These are phyloP conservation scores for Zygoascus biomembranicola DNA, from an alignment of 805 yeast genomes.

Conservation along the genomic window DNA sequence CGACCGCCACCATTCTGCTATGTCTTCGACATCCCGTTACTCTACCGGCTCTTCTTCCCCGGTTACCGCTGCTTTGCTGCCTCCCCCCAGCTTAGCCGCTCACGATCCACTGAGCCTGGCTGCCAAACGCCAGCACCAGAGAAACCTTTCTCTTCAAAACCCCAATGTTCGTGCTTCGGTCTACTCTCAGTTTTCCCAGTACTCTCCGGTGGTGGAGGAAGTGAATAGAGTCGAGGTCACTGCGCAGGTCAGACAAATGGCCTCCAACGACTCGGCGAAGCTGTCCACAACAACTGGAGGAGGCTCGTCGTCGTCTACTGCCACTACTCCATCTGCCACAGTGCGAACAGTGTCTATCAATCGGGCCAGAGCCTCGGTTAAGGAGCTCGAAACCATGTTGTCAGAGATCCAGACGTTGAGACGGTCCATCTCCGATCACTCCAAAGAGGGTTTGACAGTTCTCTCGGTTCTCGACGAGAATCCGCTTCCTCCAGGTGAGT, in stretches of 20 bases:
- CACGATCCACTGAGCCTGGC: constrained; percentile 6
- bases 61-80: not conserved
- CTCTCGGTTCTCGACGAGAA: not conserved
- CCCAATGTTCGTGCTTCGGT: constrained; percentile 9
- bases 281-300: not conserved
- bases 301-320: not conserved
- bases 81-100: not conserved
- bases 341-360: constrained; percentile 8
- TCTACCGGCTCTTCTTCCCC: not conserved
- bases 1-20: not conserved
- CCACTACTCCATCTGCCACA: constrained; percentile 2
- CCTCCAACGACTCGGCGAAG: not conserved
- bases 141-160: not conserved
- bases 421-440: constrained; percentile 7
- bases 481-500: not conserved
- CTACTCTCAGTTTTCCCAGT: constrained; percentile 16
- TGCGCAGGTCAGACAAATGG: not conserved
- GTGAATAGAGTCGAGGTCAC: constrained; percentile 13
- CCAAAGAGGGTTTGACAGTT: not conserved
- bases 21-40: not conserved
- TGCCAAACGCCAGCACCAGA: constrained; percentile 2
- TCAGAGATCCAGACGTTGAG: constrained; percentile 12
- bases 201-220: constrained; percentile 18
- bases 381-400: constrained; percentile 13
- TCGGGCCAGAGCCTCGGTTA: constrained; percentile 11